Base-by-base conservation (phyloP, 768 basidiomycete genomes). In the Boletus reticulatus region DNA sequence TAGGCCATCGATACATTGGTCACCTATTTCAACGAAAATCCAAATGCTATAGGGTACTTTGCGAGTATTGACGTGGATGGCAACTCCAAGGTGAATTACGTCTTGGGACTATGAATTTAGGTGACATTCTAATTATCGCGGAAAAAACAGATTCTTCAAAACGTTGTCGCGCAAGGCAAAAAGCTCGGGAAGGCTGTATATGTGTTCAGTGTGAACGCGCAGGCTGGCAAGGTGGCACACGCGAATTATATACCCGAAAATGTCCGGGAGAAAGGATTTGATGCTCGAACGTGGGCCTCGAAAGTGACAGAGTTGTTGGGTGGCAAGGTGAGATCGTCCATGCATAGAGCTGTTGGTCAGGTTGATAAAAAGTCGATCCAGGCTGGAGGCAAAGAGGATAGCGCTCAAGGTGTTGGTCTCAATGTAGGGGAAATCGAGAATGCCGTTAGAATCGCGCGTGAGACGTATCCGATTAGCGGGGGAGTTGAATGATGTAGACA, bases 321-420 rank as follows among this genome's bases (percentile, higher is more conserved):
- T 24, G 97, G 97, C 42, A 98, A 96, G 85, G 94, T 92, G 63
- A 63, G 67, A n/a, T 27, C 0, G 75, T 64, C 4, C 2, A 17
- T 24, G 48, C 11, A 3, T 19, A 20, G 29, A 43, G 16, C 43
- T 24, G 39, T 50, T 42, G 50, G 19, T 54, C 49, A 49, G 43
- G 10, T 32, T 43, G 32, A 68, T 51, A 27, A 34, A 57, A 37
- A 48, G 24, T 54, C 38, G 29, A 56, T 52, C 50, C 53, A 94
- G 92, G 93, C 93, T 49, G 97, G 97, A 52, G 97, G 97, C 14
- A 98, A 95, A 73, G 92, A 92, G 56, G 97, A 98, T 37, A 81
- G 83, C 52, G 89, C 89, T 2, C 93, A 95, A 66, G 97, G 97
- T 24, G 85, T 96, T 14, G 97, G 97, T 31, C 73, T 77, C 4